These are phyloP conservation scores for Boeremia lycopersici DNA, from an alignment of 2,329 filamentous ascomycete genomes.

Conservation along the genomic window DNA sequence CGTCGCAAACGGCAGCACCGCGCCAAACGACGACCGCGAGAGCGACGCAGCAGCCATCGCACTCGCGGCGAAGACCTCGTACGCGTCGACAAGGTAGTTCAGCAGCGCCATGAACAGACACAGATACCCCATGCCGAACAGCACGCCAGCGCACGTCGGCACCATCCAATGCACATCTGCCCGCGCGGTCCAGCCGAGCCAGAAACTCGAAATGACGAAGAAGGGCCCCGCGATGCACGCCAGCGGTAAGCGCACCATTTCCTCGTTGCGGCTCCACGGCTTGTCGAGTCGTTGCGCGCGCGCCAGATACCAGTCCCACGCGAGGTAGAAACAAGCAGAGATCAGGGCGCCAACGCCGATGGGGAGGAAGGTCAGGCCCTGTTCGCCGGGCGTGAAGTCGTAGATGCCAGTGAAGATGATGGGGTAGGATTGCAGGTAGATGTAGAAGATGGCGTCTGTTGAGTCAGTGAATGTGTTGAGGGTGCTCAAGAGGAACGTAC, in stretches of 20 bases:
- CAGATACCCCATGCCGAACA: slow-evolving; percentile 55
- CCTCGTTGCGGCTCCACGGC: slow-evolving; percentile 66
- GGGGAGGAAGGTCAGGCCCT: slow-evolving; percentile 71
- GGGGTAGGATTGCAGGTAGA: slow-evolving; percentile 77
- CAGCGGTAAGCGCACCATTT: slow-evolving; percentile 73
- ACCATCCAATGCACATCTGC: slow-evolving; percentile 52
- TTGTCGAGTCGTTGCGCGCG: slow-evolving; percentile 56
- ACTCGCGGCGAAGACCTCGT: slow-evolving; percentile 74
- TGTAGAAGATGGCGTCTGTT: slow-evolving; percentile 64
- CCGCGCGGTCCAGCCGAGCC: slow-evolving; percentile 51
- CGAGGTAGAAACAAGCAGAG: slow-evolving; percentile 65
- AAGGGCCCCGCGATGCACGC: slow-evolving; percentile 73
- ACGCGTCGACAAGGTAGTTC: slow-evolving; percentile 70
- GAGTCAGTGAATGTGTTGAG: background rate
- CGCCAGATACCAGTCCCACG: slow-evolving; percentile 66
- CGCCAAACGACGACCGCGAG: slow-evolving; percentile 77
- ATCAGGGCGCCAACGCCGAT: slow-evolving; percentile 68
- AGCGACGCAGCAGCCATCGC: slow-evolving; percentile 86
- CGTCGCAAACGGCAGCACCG: slow-evolving; percentile 57
- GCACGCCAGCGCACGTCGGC: slow-evolving; percentile 49
- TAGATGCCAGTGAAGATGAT: slow-evolving; percentile 70
- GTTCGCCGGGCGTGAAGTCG: slow-evolving; percentile 65
- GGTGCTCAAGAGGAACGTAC: slow-evolving; percentile 45
- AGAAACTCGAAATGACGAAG: slow-evolving; percentile 51
- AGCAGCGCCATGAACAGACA: slow-evolving; percentile 59